These are phyloP conservation scores for Phaeosphaeriaceae sp. DNA, from an alignment of 2,329 filamentous ascomycete genomes.

Conservation along the genomic window DNA sequence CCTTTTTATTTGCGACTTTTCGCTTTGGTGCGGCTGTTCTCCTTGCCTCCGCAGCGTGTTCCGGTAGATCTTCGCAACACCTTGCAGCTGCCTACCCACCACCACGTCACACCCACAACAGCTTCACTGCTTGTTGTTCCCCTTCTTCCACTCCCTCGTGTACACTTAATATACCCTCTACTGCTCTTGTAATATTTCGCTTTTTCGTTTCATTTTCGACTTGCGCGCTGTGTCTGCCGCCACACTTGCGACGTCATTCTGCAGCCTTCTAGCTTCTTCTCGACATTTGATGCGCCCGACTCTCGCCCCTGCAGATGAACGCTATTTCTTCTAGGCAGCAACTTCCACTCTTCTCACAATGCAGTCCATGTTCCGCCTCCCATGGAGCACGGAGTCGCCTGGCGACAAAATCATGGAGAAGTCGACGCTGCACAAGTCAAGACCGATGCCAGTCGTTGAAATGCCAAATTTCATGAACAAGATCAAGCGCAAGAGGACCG, in stretches of 20 bases:
- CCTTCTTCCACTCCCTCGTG: constrained; percentile 45
- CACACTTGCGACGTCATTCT: constrained; percentile 40
- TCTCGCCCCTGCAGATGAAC: constrained; percentile 48
- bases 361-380: constrained; percentile 60
- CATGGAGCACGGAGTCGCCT: constrained; percentile 55
- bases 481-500: constrained; percentile 66
- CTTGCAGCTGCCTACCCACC: constrained; percentile 23
- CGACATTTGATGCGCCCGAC: constrained; percentile 41
- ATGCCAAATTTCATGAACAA: constrained; percentile 55
- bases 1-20: constrained; percentile 31
- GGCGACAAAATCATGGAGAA: constrained; percentile 54
- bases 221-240: constrained; percentile 26
- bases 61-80: constrained; percentile 39
- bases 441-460: constrained; percentile 54
- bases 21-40: constrained; percentile 24
- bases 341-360: constrained; percentile 50
- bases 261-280: constrained; percentile 30
- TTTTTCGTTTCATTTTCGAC: constrained; percentile 21
- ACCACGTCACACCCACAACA: constrained; percentile 43
- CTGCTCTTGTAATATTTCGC: constrained; percentile 38
- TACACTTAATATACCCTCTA: constrained; percentile 38
- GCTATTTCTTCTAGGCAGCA: constrained; percentile 45
- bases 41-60: constrained; percentile 32
- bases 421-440: constrained; percentile 50
- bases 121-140: constrained; percentile 38